Evolutionary conservation across 2,329 filamentous ascomycete genomes (phyloP).

Genomic region (Chrysoporthe austroafricana): DNA sequence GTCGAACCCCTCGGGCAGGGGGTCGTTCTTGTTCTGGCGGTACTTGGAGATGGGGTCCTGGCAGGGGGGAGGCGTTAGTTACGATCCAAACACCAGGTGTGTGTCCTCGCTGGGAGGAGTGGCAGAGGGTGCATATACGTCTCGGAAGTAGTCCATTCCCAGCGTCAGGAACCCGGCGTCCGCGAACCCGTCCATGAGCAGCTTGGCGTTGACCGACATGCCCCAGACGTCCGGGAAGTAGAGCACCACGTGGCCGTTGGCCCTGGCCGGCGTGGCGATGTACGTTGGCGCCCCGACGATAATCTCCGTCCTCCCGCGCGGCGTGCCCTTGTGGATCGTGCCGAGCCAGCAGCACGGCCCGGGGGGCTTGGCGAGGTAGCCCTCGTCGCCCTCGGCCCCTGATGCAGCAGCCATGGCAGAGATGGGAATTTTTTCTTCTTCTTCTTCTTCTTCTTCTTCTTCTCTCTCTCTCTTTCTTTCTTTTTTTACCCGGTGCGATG

Average conservation of each 20-base stretch:
- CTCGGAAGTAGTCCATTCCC: conserved; percentile 50
- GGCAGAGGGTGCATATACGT: conserved; percentile 30
- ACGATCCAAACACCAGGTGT: neutral
- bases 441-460: too few relatives aligned
- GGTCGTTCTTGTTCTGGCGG: conserved; percentile 37
- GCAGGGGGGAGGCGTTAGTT: neutral
- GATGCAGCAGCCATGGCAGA: neutral
- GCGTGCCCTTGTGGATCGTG: conserved; percentile 43
- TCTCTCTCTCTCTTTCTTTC: neutral
- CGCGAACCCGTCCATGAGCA: conserved; percentile 52
- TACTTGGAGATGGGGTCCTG: conserved; percentile 51
- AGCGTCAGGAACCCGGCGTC: conserved; percentile 47
- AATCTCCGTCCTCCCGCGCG: conserved; percentile 40
- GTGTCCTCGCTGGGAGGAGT: neutral
- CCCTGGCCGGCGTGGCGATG: conserved; percentile 37
- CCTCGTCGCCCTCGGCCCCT: conserved; percentile 1
- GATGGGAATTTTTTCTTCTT: neutral
- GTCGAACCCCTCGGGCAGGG: conserved; percentile 46
- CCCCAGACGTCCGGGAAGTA: conserved; percentile 53
- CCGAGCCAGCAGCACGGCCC: conserved; percentile 46
- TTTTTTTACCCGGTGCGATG: neutral
- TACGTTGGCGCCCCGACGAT: conserved; percentile 45
- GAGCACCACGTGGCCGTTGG: conserved; percentile 47
- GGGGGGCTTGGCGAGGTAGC: conserved; percentile 39
- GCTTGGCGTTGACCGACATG: conserved; percentile 46